Percentiles rank a stretch among this genome's conserved stretches.
Evolutionary conservation across 176 grass and related monocot genomes (phyloP).

Genomic region (Carex parvula): DNA sequence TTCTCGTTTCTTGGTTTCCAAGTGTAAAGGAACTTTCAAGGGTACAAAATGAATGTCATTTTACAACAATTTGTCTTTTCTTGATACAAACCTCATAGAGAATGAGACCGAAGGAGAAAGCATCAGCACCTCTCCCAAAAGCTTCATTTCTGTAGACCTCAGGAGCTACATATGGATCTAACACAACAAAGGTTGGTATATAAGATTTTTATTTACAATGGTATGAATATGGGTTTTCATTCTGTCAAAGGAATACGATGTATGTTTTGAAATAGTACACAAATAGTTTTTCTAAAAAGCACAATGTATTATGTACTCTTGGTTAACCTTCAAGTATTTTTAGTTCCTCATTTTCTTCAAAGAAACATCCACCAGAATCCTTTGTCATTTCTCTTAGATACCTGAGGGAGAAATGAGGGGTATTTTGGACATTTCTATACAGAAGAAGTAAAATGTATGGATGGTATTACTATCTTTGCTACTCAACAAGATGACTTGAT

Average conservation of each 20-base stretch:
- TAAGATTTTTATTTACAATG: not conserved
- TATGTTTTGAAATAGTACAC: not conserved
- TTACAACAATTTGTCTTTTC: not conserved
- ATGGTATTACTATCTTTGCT: not conserved
- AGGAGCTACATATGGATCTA: slow-evolving; percentile 72
- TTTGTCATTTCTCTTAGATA: not conserved
- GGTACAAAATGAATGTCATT: not conserved
- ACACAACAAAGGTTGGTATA: slow-evolving; percentile 1
- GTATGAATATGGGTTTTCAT: not conserved
- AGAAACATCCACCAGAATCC: not conserved
- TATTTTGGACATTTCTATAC: slow-evolving; percentile 1
- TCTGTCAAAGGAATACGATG: not conserved
- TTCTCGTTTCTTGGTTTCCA: not conserved
- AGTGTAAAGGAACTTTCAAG: not conserved
- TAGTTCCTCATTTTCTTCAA: not conserved
- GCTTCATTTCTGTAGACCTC: slow-evolving; percentile 80
- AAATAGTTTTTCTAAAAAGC: not conserved
- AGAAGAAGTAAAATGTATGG: not conserved
- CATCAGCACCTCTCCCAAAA: slow-evolving; percentile 82
- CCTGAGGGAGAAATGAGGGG: not conserved
- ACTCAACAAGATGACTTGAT: not conserved
- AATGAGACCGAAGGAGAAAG: slow-evolving; percentile 87
- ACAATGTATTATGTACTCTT: not conserved
- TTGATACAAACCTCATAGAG: slow-evolving; percentile 69
- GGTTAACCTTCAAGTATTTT: not conserved